These are phyloP conservation scores for Ophiostoma perfectum DNA, from an alignment of 2,329 filamentous ascomycete species.

Conservation along the genomic window DNA sequence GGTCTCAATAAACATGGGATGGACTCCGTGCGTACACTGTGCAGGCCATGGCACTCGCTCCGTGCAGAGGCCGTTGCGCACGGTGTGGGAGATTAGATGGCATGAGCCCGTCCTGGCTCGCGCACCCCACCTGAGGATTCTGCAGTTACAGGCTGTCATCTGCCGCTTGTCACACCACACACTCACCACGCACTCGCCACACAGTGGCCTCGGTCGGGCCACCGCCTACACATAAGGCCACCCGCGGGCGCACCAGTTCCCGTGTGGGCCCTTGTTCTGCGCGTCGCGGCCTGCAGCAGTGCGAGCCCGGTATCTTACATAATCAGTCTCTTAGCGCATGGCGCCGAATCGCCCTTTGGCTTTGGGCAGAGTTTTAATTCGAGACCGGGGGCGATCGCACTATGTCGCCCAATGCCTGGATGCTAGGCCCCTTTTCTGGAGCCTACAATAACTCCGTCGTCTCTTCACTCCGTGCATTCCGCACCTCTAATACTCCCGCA, in stretches of 20 bases:
- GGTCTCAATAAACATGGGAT: neutral
- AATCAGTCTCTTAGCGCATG: constrained; percentile 9
- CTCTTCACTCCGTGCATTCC: constrained; percentile 10
- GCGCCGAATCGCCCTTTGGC: neutral
- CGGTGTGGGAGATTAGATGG: constrained; percentile 17
- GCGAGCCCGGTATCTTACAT: neutral
- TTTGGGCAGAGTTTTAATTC: neutral
- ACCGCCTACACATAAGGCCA: constrained; percentile 3
- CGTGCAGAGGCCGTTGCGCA: neutral
- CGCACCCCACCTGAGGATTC: constrained; percentile 7
- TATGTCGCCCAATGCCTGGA: constrained; percentile 7
- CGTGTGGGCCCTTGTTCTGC: neutral
- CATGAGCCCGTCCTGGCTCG: neutral
- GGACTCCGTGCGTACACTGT: neutral
- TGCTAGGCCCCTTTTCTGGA: constrained; percentile 16
- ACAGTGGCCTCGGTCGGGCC: neutral
- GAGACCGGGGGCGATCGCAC: constrained; percentile 3
- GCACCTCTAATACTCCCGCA: neutral
- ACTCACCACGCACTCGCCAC: too few species aligned
- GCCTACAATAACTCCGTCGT: neutral
- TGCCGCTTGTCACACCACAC: neutral
- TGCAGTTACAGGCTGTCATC: neutral
- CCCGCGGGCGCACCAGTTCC: neutral
- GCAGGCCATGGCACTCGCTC: neutral
- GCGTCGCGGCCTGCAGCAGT: neutral